Evolutionary conservation across 345 rosid genomes (phyloP), one percentile per base, ranked within the genome.

Genomic region (Sisymbrium irio): DNA sequence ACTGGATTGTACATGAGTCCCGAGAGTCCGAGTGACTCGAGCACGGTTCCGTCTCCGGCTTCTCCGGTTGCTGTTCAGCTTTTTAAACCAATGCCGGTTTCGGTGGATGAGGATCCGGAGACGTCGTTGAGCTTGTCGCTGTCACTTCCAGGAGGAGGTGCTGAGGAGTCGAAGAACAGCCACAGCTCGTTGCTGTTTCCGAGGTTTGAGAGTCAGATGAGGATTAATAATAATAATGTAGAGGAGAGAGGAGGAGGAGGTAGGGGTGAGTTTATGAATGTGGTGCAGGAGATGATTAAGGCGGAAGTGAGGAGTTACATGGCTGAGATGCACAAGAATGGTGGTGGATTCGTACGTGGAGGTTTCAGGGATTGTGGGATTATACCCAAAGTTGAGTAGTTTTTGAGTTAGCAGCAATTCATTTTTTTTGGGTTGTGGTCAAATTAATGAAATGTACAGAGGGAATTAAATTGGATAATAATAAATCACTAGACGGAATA

Each of bases 231-330:
- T 22, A 22, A 22, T 22, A 22, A 61, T 62, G 77, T 60, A 14
- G 66, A 74, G 9, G 75, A 51, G 28, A 68, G 69, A 20, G 70
- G 64, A 15, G 80, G 60, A 15, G 80, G 60, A 3, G 93, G 89
- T 19, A 83, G 80, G 35, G 71, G 77, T 25, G 97, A 93, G 78
- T 85, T 93, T 18, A 84, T 86, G 86, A 81, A 71, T 62, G 90
- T 89, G 83, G 80, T 93, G 87, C 94, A 89, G 36, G 97, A 93
- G 73, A 93, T 93, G 91, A 82, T 93, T 36, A 91, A 75, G 79
- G 80, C 49, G 30, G 98, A 93, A 73, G 97, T 93, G 72, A 85
- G 86, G 80, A 87, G 71, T 56, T 93, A 87, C 67, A 88, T 93
- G 97, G 79, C 76, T 64, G 84, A 78, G 67, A 69, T 82, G 75